Base-by-base conservation (phyloP, 2,329 filamentous ascomycete species). In the Colletotrichum sp. region DNA sequence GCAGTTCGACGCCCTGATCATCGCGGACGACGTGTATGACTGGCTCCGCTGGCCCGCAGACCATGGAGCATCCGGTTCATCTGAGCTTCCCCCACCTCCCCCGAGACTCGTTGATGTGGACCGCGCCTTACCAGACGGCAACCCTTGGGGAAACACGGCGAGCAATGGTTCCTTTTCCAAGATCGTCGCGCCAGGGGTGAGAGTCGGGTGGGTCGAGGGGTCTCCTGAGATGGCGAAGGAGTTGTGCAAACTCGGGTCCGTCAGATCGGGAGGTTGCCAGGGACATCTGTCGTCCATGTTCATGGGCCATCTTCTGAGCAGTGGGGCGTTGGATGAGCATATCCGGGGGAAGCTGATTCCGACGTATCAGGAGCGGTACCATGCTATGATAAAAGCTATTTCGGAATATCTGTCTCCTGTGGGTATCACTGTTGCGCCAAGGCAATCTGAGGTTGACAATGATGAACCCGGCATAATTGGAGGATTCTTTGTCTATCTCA, bases 101-200 rank as follows among this genome's bases (percentile, higher is more conserved):
- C 43, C 43, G n/a, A 52, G 43, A 13, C 43, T 52, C 43, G n/a
- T 52, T 2, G 43, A 52, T 52, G 43, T 21, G 43, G 43, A 52
- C 43, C 43, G 43, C 43, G 10, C 43, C n/a, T 21, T 52, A 52
- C n/a, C 43, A 52, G 43, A 2, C 43, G n/a, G 43, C 43, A 21
- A 1, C 89, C 98, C 18, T 85, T 98, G 70, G 82, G 95, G 96
- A 12, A 93, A 98, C 83, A 90, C 92, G 13, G 87, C 96, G 43
- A 96, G 94, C 80, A 99, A 98, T 82, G 96, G 94, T 26, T 95
- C 93, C 7, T 98, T 98, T 83, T 95, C 93, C 82, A 99, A 99
- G 84, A 92, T 98, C 36, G 90, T 92, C 30, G 95, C 92, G 0
- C 95, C 96, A 0, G 96, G 96, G 1, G 85, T 94, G 66, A 90